Base-by-base conservation (phyloP, 495 filamentous ascomycete genomes). In the Parathielavia appendiculata region DNA sequence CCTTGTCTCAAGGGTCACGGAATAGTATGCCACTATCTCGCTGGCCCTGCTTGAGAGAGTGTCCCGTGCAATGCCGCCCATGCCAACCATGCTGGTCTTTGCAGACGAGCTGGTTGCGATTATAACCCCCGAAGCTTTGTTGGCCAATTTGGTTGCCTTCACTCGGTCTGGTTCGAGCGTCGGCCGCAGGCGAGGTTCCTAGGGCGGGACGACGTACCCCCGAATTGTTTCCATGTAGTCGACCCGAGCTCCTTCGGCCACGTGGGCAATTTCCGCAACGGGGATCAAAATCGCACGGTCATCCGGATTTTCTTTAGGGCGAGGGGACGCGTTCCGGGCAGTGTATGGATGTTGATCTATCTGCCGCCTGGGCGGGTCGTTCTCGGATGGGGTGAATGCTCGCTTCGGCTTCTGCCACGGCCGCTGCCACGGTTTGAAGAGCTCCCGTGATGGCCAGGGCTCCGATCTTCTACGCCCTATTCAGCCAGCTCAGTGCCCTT, bases 341-440 rank as follows among this genome's bases (percentile, higher is more conserved):
- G 45, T 5, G 26, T 48, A 8, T 48, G 45, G 45, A 48, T 48
- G 45, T 48, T 48, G 45, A 48, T 48, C 45, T 16, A 48, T 1
- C 22, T 32, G 45, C 45, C 22, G 23, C 16, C 22, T 14, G 9
- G 19, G 51, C 51, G 39, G 44, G 51, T 41, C 51, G 51, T 44
- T 43, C 22, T 54, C 51, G 38, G 2, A 54, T 43, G 1, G 36
- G 39, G 20, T 17, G 51, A 43, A 54, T 54, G 51, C 39, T 44
- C 19, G 51, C 51, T 54, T 54, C 51, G 9, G 51, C 51, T 54
- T 41, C 51, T 54, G 38, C 51, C 39, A 44, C 39, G 39, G 51
- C 51, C 39, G 26, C 34, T 54, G 38, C 51, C 23, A 54, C 51
- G 10, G 51, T 54, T 17, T 38, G 51, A 19, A 54, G 44, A 54